Base-by-base conservation (phyloP, 768 basidiomycete genomes). In the Erythrobasidium yunnanense region DNA sequence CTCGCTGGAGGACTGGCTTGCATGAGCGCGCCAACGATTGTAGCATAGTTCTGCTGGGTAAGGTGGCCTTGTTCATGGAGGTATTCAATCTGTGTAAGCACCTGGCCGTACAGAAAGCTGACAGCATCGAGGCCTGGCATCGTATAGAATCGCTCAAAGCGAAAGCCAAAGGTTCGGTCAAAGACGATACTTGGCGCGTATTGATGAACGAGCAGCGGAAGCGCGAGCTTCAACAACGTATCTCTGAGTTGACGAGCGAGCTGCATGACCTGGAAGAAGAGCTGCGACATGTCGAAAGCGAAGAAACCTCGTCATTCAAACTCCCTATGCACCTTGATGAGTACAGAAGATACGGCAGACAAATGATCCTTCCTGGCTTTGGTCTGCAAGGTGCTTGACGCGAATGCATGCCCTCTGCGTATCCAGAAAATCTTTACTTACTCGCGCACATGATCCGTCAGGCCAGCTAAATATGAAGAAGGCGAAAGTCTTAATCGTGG, bases 331-430 rank as follows among this genome's bases (percentile, higher is more conserved):
- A 38, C 13, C 68, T 78, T 29, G 71, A 72, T n/a, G 91, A 96
- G 71, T 96, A 93, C 75, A 79, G 80, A 71, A 81, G 92, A 65
- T 97, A 96, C 83, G 91, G 93, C 47, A 81, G 95, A 60, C 93
- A 99, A 74, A 93, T 99, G 91, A 90, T 96, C 65, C 77, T 95
- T 58, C 84, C 88, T 65, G 86, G 84, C 18, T 86, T 95, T 74
- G 92, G 92, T 7, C 80, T 96, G 1, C 80, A 83, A 77, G 92
- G 92, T 87, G 65, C 51, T 77, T 66, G 8, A 13, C 23, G 32
- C 25, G 20, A 32, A 25, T 15, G 7, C 22, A 15, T 15, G 22
- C 15, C 29, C 15, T 47, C 22, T 33, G 7, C 7, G 23, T 29
- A 32, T 29, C 15, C 18, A 0, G 22, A 1, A 11, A 3, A 30